These are phyloP conservation scores for Myriosclerotinia scirpicola DNA, from an alignment of 2,329 filamentous ascomycete species.

Conservation along the genomic window DNA sequence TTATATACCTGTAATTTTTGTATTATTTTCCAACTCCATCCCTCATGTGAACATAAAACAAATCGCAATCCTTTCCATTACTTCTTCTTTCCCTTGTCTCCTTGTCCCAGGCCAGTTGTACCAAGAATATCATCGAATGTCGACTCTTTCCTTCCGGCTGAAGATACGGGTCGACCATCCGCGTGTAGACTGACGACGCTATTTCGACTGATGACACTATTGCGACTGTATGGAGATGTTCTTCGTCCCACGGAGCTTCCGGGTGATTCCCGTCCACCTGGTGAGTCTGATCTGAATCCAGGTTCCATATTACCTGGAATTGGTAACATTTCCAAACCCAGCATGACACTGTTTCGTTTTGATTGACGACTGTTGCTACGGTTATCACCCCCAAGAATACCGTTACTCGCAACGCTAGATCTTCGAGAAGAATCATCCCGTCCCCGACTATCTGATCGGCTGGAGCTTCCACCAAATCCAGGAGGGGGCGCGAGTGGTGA, in stretches of 20 bases:
- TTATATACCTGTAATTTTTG: not conserved
- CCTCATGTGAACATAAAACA: slow-evolving; percentile 11
- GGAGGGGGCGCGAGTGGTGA: slow-evolving; percentile 37
- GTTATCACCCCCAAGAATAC: slow-evolving; percentile 4
- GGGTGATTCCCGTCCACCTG: slow-evolving; percentile 9
- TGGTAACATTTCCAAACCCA: slow-evolving; percentile 38
- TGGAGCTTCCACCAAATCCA: slow-evolving; percentile 32
- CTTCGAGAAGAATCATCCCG: slow-evolving; percentile 24
- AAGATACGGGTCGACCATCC: slow-evolving; percentile 7
- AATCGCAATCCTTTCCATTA: not conserved
- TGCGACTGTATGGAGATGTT: slow-evolving; percentile 16
- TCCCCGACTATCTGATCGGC: slow-evolving; percentile 28
- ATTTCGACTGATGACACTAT: not conserved
- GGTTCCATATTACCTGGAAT: slow-evolving; percentile 27
- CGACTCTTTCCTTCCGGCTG: slow-evolving; percentile 23
- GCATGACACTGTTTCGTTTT: slow-evolving; percentile 36
- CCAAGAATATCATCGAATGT: slow-evolving; percentile 54
- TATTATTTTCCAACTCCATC: slow-evolving; percentile 6
- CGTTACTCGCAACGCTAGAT: slow-evolving; percentile 21
- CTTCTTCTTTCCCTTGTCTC: slow-evolving; percentile 37
- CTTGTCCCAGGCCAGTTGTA: slow-evolving; percentile 43
- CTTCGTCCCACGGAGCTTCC: slow-evolving; percentile 12
- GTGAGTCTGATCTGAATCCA: slow-evolving; percentile 8
- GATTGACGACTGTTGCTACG: slow-evolving; percentile 22
- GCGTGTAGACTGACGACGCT: not conserved